phyloP scores from a whole-genome alignment of 106 monocot species.

The Dactylorhiza incarnata region DNA sequence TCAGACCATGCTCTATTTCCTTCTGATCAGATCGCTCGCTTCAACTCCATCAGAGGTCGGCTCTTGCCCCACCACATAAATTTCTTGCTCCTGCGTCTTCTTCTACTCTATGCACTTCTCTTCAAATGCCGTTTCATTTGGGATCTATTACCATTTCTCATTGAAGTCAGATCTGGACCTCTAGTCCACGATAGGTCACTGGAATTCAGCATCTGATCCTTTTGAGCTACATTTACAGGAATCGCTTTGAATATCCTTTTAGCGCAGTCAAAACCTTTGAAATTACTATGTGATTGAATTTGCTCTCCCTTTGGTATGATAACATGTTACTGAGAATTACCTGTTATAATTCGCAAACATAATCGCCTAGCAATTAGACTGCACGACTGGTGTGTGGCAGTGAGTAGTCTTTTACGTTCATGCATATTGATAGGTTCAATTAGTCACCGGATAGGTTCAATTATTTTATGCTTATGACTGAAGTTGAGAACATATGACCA shows the following conservation, averaged over 20 bases:
- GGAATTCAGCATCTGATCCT: not conserved
- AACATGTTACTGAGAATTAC: not conserved
- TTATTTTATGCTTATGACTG: not conserved
- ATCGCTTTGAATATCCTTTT: not conserved
- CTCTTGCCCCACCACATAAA: not conserved
- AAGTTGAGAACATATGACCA: not conserved
- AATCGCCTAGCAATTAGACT: not conserved
- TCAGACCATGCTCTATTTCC: conserved; percentile 61
- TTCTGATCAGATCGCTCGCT: conserved; percentile 68
- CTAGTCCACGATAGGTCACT: not conserved
- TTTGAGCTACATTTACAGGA: not conserved
- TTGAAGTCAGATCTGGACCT: not conserved
- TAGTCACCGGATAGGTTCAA: not conserved
- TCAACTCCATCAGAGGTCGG: conserved; percentile 59
- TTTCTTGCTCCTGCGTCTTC: not conserved
- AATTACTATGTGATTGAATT: not conserved
- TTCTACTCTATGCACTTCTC: not conserved
- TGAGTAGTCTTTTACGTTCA: not conserved
- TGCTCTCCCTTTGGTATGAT: not conserved
- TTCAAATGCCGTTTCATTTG: not conserved
- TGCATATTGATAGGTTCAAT: not conserved
- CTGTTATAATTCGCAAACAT: not conserved
- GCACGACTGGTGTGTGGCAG: not conserved
- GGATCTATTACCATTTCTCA: not conserved
- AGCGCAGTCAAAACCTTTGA: not conserved